A percentile compares a stretch with the other conserved stretches of the same genome.
phyloP scores from a whole-genome alignment of 352 stramenopile species.

The Phytophthora lateralis region DNA sequence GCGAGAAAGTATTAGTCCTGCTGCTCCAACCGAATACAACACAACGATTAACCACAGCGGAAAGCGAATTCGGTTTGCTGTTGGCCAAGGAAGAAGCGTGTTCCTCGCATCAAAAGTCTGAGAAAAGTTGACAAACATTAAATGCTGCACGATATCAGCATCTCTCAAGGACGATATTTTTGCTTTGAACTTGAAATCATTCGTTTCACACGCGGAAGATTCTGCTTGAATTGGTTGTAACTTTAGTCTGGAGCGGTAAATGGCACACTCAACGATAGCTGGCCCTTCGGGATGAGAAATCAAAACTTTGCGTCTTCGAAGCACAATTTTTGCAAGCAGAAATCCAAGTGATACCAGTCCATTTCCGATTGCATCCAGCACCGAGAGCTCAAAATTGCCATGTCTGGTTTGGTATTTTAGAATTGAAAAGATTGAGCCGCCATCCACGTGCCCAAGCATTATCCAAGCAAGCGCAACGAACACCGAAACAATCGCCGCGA shows the following conservation, averaged over 20 bases:
- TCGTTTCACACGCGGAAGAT: neutral
- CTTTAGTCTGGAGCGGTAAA: slow-evolving; percentile 28
- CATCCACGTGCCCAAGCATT: slow-evolving; percentile 29
- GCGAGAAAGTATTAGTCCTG: slow-evolving; percentile 17
- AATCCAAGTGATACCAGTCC: slow-evolving; percentile 31
- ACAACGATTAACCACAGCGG: neutral
- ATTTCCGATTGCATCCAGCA: slow-evolving; percentile 36
- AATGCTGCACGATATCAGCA: slow-evolving; percentile 27
- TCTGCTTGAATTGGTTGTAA: slow-evolving; percentile 1
- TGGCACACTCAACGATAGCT: slow-evolving; percentile 29
- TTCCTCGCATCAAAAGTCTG: slow-evolving; percentile 12
- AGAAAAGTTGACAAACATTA: slow-evolving; percentile 26
- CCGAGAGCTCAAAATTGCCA: slow-evolving; percentile 18
- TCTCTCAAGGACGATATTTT: slow-evolving; percentile 6
- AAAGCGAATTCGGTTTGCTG: neutral
- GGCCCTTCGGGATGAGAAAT: slow-evolving; percentile 2
- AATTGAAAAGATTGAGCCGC: slow-evolving; percentile 15
- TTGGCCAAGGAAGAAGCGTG: slow-evolving; percentile 14
- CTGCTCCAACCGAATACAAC: slow-evolving; percentile 7
- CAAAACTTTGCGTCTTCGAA: slow-evolving; percentile 24
- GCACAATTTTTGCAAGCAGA: slow-evolving; percentile 34
- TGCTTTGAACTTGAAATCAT: slow-evolving; percentile 3
- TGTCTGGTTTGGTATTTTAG: slow-evolving; percentile 25
- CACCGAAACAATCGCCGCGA: slow-evolving; percentile 14
- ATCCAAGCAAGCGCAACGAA: slow-evolving; percentile 13